Evolutionary conservation across 306 rosid species (phyloP).

Genomic region (Quercus mongolica): DNA sequence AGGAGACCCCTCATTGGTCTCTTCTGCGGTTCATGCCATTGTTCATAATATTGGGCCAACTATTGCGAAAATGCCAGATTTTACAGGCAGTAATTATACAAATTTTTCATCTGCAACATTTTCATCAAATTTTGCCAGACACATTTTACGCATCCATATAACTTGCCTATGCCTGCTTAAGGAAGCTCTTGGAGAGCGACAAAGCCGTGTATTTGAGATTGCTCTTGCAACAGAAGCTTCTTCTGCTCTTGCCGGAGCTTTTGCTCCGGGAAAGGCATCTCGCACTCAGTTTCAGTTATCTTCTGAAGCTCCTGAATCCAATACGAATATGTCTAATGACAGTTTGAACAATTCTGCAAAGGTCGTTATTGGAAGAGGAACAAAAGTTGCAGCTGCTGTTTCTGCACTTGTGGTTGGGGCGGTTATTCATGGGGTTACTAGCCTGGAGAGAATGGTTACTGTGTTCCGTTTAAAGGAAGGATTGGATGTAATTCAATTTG

Average conservation of each 20-base stretch:
- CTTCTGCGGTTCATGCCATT: conserved; percentile 90
- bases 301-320: conserved; percentile 68
- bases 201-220: conserved; percentile 90
- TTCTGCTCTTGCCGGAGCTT: conserved; percentile 66
- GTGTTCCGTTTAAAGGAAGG: conserved; percentile 82
- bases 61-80: conserved; percentile 62
- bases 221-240: conserved; percentile 94
- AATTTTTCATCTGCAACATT: conserved; percentile 43
- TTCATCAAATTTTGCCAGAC: conserved; percentile 57
- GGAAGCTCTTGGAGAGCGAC: conserved; percentile 98
- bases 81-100: conserved; percentile 48
- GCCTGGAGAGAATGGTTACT: conserved; percentile 92
- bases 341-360: conserved; percentile 37
- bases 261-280: conserved; percentile 78
- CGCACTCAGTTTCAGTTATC: conserved; percentile 78
- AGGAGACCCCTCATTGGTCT: conserved; percentile 93
- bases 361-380: conserved; percentile 47
- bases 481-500: conserved; percentile 75
- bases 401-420: conserved; percentile 87
- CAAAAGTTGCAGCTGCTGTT: conserved; percentile 80
- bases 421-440: conserved; percentile 74
- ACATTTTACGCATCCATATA: conserved; percentile 68
- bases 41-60: conserved; percentile 64
- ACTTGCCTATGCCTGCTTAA: conserved; percentile 83
- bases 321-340: conserved; percentile 47